These are phyloP conservation scores for Candida boidinii DNA, from an alignment of 805 yeast genomes.

Conservation along the genomic window DNA sequence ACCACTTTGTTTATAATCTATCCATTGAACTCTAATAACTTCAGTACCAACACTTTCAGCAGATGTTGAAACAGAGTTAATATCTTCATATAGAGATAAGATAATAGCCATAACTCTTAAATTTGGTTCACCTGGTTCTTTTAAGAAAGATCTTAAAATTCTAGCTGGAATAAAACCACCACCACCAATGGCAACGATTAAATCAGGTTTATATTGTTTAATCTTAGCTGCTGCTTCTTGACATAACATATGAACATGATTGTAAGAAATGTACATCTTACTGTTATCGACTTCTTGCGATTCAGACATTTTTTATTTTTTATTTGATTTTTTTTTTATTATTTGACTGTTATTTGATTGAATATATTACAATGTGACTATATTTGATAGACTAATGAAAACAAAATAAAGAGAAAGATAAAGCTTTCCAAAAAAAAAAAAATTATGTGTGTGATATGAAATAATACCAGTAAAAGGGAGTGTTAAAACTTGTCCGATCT, in stretches of 20 bases:
- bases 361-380: too few species aligned
- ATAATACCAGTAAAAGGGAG: too few species aligned
- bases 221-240: slow-evolving; percentile 46
- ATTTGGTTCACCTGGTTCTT: slow-evolving; percentile 49
- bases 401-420: too few species aligned
- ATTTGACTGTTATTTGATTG: too few species aligned
- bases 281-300: too few species aligned
- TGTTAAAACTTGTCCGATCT: too few species aligned
- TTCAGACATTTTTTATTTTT: too few species aligned
- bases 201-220: slow-evolving; percentile 57
- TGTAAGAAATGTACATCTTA: slow-evolving; percentile 73
- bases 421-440: too few species aligned
- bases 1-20: slow-evolving; percentile 74
- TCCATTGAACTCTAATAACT: slow-evolving; percentile 85
- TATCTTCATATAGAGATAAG: slow-evolving; percentile 52
- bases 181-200: slow-evolving; percentile 63
- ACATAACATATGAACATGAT: slow-evolving; percentile 60
- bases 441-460: too few species aligned
- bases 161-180: slow-evolving; percentile 69
- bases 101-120: slow-evolving; percentile 69
- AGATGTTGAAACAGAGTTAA: slow-evolving; percentile 38
- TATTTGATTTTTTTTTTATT: too few species aligned
- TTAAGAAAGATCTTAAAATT: slow-evolving; percentile 56
- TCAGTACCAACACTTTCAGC: slow-evolving; percentile 60
- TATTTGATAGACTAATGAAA: too few species aligned